Base-by-base conservation (phyloP, 805 yeast genomes). In the Ogataea ganodermae region DNA sequence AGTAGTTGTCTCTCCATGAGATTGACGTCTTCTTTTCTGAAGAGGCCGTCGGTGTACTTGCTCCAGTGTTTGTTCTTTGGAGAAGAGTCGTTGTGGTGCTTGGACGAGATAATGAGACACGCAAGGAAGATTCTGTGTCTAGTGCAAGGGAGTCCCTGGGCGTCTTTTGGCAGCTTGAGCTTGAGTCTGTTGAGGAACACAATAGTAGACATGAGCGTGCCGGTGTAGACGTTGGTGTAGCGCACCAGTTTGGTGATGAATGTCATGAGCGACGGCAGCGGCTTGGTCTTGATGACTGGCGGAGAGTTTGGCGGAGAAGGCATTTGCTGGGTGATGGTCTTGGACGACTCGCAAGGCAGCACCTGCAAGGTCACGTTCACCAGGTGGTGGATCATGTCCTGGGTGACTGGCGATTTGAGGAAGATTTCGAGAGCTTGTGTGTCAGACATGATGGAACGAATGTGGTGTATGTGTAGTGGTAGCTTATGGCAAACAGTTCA, bases 51-150 rank as follows among this genome's bases (percentile, higher is more conserved):
- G 5, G 92, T 83, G 66, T 84, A 84, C 56, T 76, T 78, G 33
- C 89, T 82, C 95, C 95, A 86, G 65, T 86, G 90, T 55, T 74
- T 73, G 67, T 86, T 86, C 60, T 84, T 81, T 51, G 92, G 90
- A 10, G 88, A 81, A 5, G 86, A 80, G 62, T 86, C 95, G 66
- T 86, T 86, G 71, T 83, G 86, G 67, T 73, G 81, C 64, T 86
- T 86, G 39, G 89, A 79, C 14, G 89, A 79, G 51, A 86, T 72
- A 49, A 86, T 84, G 57, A 86, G 70, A 62, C 90, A 84, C 13
- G 89, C 86, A 46, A 86, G 73, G 55, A 86, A 80, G 50, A 86
- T 83, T 55, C 95, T 73, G 67, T 86, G 94, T 60, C 89, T 74
- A 2, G 95, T 86, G 55, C 91, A 85, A 36, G 91, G 86, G 53